phyloP scores from a whole-genome alignment of 2,329 filamentous ascomycete genomes.

The Colletotrichum sp. region DNA sequence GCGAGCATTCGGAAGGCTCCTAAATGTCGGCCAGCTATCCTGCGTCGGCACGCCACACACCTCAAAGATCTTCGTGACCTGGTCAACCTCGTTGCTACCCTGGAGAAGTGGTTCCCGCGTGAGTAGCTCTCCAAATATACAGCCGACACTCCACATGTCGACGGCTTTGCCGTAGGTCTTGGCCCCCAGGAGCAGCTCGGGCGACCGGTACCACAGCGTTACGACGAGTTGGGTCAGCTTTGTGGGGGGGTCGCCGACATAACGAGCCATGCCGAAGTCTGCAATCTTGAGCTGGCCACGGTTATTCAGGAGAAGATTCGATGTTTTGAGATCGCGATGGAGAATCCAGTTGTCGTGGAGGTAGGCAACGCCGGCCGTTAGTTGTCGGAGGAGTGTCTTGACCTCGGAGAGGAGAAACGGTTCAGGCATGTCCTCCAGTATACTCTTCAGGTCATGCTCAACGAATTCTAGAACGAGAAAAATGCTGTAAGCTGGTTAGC shows the following conservation, averaged over 20 bases:
- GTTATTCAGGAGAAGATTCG: conserved; percentile 94
- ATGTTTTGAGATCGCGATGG: conserved; percentile 92
- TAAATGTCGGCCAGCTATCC: conserved; percentile 84
- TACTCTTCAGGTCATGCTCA: conserved; percentile 93
- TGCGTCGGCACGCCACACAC: conserved; percentile 87
- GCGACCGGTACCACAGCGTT: conserved; percentile 94
- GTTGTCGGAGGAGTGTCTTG: conserved; percentile 87
- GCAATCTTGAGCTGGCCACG: conserved; percentile 93
- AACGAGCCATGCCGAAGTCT: conserved; percentile 97
- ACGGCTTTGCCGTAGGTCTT: conserved; percentile 76
- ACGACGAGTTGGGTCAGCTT: conserved; percentile 92
- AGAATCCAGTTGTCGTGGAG: conserved; percentile 91
- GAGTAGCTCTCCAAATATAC: conserved; percentile 92
- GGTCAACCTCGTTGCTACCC: conserved; percentile 91
- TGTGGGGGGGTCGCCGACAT: conserved; percentile 78
- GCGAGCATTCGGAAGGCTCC: conserved; percentile 84
- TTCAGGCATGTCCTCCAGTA: conserved; percentile 93
- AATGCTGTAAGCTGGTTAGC: conserved; percentile 60
- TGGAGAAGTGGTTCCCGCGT: conserved; percentile 83
- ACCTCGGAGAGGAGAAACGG: conserved; percentile 92
- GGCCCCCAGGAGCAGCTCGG: conserved; percentile 86
- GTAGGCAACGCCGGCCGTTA: conserved; percentile 80
- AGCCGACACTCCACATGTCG: conserved; percentile 96
- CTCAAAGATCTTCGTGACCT: conserved; percentile 86
- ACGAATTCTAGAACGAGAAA: conserved; percentile 97